Evolutionary conservation across 768 basidiomycete genomes (phyloP), one percentile per base, ranked within the genome.

Genomic region (Lactifluus rugatus): DNA sequence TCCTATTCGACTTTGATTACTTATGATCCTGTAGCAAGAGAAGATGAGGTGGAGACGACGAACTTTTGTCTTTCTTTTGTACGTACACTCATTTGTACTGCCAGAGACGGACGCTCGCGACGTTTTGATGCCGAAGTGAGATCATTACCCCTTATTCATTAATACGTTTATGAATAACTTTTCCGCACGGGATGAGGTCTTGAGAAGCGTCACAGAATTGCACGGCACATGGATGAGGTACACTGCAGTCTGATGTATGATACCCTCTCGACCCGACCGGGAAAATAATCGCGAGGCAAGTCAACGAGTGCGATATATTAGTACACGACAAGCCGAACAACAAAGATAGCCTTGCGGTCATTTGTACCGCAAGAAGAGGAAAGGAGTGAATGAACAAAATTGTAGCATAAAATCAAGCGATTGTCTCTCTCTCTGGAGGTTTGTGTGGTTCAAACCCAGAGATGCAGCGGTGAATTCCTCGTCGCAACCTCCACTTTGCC

Each of bases 401-500:
- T n/a, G n/a, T n/a, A n/a, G n/a, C n/a, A n/a, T 31, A 31, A 28
- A 31, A 31, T 31, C 28, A 31, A 31, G 28, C 28, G 28, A 31
- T 31, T n/a, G n/a, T n/a, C n/a, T n/a, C n/a, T n/a, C n/a, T n/a
- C n/a, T n/a, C 19, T 2, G 23, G 19, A 16, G 31, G 31, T 2
- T n/a, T 3, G n/a, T 41, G 2, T 9, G 16, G 23, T 14, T 60
- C 28, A 60, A 31, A 60, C 44, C 49, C 9, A 19, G 21, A 60
- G 21, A 0, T 23, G 5, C 23, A 56, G 2, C 1, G 59, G 59
- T 4, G 54, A 45, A 46, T 47, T 46, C 14, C n/a, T 60, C 49
- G 59, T 60, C 19, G 54, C 56, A 32, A 60, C 49, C 0, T 60
- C n/a, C 9, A 56, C 59, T 39, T 26, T 21, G 2, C 49, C 54